Conservation (phyloP, 179 eudicot species). For the Vitellaria paradoxa region DNA sequence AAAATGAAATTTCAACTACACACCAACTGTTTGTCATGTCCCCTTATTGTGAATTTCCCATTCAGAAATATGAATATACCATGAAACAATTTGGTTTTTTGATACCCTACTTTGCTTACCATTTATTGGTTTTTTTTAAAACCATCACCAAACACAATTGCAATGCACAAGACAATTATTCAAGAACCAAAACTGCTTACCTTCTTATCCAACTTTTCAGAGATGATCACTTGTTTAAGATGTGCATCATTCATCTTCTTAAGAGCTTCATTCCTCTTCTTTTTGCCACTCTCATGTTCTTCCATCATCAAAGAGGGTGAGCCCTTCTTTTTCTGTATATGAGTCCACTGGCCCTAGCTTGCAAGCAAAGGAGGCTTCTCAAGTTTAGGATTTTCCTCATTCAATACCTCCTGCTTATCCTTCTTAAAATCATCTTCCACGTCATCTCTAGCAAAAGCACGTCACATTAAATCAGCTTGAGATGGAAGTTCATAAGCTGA, state of each 20-base stretch:
- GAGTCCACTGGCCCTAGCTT: conserved; percentile 99
- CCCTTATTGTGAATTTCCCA: neutral
- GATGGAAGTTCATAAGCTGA: conserved; percentile 78
- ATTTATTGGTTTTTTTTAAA: neutral
- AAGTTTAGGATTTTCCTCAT: conserved; percentile 91
- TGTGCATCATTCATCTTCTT: conserved; percentile 84
- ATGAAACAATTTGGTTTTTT: neutral
- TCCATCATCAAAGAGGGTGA: conserved; percentile 77
- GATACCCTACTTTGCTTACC: neutral
- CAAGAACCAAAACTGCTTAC: conserved; percentile 38
- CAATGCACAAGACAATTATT: neutral
- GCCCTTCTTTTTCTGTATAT: conserved; percentile 78
- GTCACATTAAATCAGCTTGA: conserved; percentile 76
- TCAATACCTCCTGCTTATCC: conserved; percentile 60
- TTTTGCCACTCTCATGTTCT: conserved; percentile 72
- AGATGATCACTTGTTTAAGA: conserved; percentile 77
- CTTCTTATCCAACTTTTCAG: conserved; percentile 89
- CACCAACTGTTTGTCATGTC: too few relatives aligned
- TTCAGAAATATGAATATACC: conserved; percentile 9
- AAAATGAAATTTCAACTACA: neutral
- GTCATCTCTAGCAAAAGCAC: conserved; percentile 97
- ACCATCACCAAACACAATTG: neutral
- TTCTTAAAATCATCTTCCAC: conserved; percentile 86
- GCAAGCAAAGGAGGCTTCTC: conserved; percentile 85
- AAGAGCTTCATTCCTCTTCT: conserved; percentile 75